Percentiles rank a stretch among this genome's conserved stretches.
Conservation (phyloP, 164 flowering plant genomes). For the Magnolia sinica region DNA sequence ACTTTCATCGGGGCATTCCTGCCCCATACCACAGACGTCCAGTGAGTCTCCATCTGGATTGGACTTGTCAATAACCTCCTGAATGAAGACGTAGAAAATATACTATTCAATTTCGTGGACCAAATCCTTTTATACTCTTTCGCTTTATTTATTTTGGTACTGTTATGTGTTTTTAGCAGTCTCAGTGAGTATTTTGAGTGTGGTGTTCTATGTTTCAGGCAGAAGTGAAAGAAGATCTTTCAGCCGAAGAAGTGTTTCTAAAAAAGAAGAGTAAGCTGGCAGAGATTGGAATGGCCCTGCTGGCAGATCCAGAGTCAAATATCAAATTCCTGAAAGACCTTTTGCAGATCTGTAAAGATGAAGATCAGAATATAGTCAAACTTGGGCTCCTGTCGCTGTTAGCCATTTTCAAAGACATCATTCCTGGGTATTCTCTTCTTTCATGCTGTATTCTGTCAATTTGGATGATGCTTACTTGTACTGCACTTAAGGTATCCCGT, state of each 20-base stretch:
- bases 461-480: background rate
- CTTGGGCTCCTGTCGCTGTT: constrained; percentile 71
- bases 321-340: constrained; percentile 75
- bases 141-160: background rate
- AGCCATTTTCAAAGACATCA: constrained; percentile 90
- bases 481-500: no score
- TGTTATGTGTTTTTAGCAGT: background rate
- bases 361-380: constrained; percentile 51
- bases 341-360: constrained; percentile 61
- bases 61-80: no score
- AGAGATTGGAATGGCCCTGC: constrained; percentile 74
- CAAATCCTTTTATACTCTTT: background rate
- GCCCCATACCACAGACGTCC: no score
- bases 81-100: no score
- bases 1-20: no score
- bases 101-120: no score
- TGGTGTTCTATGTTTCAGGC: constrained; percentile 40
- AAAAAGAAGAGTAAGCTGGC: constrained; percentile 74
- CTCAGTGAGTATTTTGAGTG: background rate
- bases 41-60: no score
- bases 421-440: constrained; percentile 70
- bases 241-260: constrained; percentile 59
- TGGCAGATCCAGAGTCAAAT: constrained; percentile 81
- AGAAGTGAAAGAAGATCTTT: constrained; percentile 81
- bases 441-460: constrained; percentile 1